phyloP scores from a whole-genome alignment of 345 rosid species.

The Raphanus sativus region DNA sequence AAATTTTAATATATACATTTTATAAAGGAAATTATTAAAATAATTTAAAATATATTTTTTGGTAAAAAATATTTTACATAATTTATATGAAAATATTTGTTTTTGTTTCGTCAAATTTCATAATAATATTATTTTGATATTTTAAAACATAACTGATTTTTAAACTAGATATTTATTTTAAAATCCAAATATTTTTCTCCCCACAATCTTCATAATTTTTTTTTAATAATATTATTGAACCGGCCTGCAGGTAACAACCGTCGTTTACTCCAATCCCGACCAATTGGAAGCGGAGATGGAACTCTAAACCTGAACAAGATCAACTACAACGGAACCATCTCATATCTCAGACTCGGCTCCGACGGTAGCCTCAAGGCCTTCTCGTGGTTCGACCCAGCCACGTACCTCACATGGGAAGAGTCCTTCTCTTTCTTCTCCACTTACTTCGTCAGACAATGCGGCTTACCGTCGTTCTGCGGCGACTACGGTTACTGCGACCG shows the following conservation, averaged over 20 bases:
- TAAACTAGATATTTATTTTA: not conserved
- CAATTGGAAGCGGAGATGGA: conserved; percentile 19
- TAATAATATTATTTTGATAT: too few species aligned
- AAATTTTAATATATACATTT: too few species aligned
- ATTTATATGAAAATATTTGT: too few species aligned
- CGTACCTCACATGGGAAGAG: conserved; percentile 42
- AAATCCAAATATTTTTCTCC: not conserved
- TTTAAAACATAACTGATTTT: too few species aligned
- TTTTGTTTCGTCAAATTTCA: too few species aligned
- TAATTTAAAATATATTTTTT: too few species aligned
- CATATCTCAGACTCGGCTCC: conserved; percentile 45
- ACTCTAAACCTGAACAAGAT: conserved; percentile 36
- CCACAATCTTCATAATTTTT: not conserved
- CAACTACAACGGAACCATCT: conserved; percentile 50
- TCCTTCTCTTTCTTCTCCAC: conserved; percentile 48
- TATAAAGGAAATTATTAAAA: too few species aligned
- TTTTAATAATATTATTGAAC: not conserved
- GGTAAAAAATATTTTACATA: too few species aligned
- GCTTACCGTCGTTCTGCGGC: conserved; percentile 41
- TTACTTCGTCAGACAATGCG: conserved; percentile 41
- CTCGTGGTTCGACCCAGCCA: conserved; percentile 43
- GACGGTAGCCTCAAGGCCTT: conserved; percentile 59
- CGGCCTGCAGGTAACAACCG: conserved; percentile 27
- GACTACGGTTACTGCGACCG: conserved; percentile 38
- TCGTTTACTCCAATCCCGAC: conserved; percentile 29